These are phyloP conservation scores for Fusarium udum DNA, from an alignment of 2,329 filamentous ascomycete genomes.

Conservation along the genomic window DNA sequence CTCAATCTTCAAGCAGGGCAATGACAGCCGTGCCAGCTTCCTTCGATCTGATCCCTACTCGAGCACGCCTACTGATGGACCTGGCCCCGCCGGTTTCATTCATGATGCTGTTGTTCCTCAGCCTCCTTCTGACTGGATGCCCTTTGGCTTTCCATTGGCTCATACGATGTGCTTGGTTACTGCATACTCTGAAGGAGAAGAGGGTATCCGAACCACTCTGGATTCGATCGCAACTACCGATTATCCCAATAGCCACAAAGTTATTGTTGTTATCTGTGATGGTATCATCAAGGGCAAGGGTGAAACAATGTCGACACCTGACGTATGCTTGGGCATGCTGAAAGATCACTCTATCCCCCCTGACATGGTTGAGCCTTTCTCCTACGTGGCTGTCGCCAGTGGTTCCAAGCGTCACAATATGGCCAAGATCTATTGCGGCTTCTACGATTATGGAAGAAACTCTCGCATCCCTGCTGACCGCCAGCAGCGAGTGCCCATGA, in stretches of 20 bases:
- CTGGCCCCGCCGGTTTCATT: slow-evolving; percentile 92
- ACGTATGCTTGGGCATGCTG: slow-evolving; percentile 93
- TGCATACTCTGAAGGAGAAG: slow-evolving; percentile 94
- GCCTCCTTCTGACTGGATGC: slow-evolving; percentile 95
- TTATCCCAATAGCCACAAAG: slow-evolving; percentile 99
- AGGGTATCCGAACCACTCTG: slow-evolving; percentile 90
- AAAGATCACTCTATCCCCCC: slow-evolving; percentile 84
- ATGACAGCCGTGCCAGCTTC: slow-evolving; percentile 72
- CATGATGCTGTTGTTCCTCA: slow-evolving; percentile 96
- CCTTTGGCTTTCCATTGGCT: slow-evolving; percentile 93
- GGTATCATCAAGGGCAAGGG: slow-evolving; percentile 97
- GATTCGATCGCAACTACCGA: slow-evolving; percentile 98
- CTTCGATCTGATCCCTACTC: slow-evolving; percentile 67
- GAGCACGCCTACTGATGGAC: slow-evolving; percentile 69
- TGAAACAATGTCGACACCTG: slow-evolving; percentile 85
- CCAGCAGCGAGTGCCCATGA: slow-evolving; percentile 97
- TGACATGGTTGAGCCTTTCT: slow-evolving; percentile 88
- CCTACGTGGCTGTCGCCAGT: slow-evolving; percentile 95
- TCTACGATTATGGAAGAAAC: slow-evolving; percentile 92
- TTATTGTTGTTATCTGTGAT: slow-evolving; percentile 95
- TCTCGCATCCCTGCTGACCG: slow-evolving; percentile 83
- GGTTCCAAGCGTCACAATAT: slow-evolving; percentile 99
- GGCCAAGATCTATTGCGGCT: slow-evolving; percentile 97
- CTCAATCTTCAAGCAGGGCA: slow-evolving; percentile 75
- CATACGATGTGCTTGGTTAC: slow-evolving; percentile 96